Conservation (phyloP, 106 monocot genomes). For the Narthecium ossifragum region DNA sequence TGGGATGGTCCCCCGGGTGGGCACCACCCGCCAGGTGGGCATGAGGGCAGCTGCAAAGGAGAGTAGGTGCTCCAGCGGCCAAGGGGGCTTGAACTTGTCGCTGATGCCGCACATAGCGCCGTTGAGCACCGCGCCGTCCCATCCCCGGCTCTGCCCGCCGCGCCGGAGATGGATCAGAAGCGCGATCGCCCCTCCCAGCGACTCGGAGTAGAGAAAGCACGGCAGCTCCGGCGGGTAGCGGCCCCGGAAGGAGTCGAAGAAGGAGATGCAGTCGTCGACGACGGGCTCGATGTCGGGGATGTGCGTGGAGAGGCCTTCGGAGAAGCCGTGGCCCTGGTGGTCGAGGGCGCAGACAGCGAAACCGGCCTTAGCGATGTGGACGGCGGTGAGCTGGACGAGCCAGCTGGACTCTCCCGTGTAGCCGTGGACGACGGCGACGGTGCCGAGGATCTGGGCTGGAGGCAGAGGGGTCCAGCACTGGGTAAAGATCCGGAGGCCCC, state of each 20-base stretch:
- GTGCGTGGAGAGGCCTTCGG: constrained; percentile 66
- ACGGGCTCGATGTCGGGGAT: constrained; percentile 78
- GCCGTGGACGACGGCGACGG: constrained; percentile 56
- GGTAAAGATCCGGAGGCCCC: constrained; percentile 72
- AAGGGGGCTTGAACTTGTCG: constrained; percentile 82
- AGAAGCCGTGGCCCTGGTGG: constrained; percentile 95
- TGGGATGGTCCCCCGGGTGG: constrained; percentile 72
- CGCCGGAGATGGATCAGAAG: constrained; percentile 58
- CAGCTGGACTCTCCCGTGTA: constrained; percentile 87
- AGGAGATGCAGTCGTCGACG: constrained; percentile 68
- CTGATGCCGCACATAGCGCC: constrained; percentile 97
- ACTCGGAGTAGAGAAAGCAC: constrained; percentile 79
- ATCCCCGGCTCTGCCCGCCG: constrained; percentile 3
- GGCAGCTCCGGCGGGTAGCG: constrained; percentile 42
- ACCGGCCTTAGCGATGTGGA: constrained; percentile 57
- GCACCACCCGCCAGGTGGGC: constrained; percentile 75
- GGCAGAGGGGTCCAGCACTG: constrained; percentile 64
- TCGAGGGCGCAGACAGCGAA: constrained; percentile 85
- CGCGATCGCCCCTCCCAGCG: constrained; percentile 88
- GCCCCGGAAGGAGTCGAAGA: constrained; percentile 65
- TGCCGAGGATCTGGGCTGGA: constrained; percentile 22
- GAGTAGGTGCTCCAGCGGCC: constrained; percentile 88
- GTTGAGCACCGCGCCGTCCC: constrained; percentile 74
- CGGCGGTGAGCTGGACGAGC: constrained; percentile 70
- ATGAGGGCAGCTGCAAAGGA: constrained; percentile 35